phyloP scores from a whole-genome alignment of 2,329 filamentous ascomycete species.

The Colletotrichum gloeosporioides region DNA sequence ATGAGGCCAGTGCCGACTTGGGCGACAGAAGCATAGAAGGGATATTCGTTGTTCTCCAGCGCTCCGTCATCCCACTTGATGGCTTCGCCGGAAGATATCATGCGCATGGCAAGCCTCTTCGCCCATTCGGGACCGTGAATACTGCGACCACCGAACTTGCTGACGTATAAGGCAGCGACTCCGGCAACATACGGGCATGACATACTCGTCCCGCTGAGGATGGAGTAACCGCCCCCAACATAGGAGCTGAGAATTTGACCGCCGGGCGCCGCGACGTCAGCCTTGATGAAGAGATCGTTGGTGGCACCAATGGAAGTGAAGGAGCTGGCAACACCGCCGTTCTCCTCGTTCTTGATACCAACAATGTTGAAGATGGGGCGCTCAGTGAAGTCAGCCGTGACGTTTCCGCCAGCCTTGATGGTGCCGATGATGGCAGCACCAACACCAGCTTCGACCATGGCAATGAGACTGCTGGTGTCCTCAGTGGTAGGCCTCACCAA shows the following conservation, averaged over 20 bases:
- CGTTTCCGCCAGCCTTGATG: conserved; percentile 20
- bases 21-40: conserved; percentile 34
- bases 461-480: conserved; percentile 6
- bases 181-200: conserved; percentile 49
- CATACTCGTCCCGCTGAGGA: conserved; percentile 54
- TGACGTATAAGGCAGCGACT: conserved; percentile 35
- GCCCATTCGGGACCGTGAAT: conserved; percentile 31
- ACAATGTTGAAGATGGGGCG: conserved; percentile 18
- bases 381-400: conserved; percentile 23
- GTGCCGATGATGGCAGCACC: conserved; percentile 24
- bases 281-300: conserved; percentile 43
- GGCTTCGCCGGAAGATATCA: conserved; percentile 34
- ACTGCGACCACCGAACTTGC: conserved; percentile 44
- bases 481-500: conserved; percentile 5
- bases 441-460: conserved; percentile 17
- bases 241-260: conserved; percentile 48
- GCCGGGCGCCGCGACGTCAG: conserved; percentile 43
- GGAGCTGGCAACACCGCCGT: conserved; percentile 35
- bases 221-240: conserved; percentile 35
- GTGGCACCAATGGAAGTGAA: conserved; percentile 46
- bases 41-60: conserved; percentile 16
- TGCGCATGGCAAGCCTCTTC: conserved; percentile 35
- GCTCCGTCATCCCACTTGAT: conserved; percentile 28
- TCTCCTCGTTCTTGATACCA: conserved; percentile 23
- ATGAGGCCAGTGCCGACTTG: conserved; percentile 46